Conservation (phyloP, 2,329 filamentous ascomycete genomes). For the Fusarium cicatricum region DNA sequence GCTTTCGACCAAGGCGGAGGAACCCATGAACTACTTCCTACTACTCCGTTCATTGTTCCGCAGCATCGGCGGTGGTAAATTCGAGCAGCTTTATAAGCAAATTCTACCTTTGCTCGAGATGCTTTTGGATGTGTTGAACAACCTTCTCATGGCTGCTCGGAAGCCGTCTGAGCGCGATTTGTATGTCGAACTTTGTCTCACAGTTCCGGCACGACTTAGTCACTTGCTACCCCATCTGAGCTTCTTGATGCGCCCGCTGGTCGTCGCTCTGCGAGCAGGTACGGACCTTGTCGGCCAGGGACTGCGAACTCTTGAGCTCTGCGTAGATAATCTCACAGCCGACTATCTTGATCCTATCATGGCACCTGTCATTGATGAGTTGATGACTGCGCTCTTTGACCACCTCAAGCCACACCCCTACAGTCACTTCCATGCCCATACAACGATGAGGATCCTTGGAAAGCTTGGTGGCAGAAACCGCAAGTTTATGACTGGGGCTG, state of each 20-base stretch:
- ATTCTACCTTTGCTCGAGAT: conserved; percentile 96
- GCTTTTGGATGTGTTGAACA: conserved; percentile 97
- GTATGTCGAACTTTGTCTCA: conserved; percentile 96
- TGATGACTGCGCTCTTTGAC: conserved; percentile 98
- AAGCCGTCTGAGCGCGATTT: conserved; percentile 92
- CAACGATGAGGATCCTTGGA: conserved; percentile 95
- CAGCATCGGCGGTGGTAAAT: conserved; percentile 96
- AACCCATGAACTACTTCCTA: conserved; percentile 99
- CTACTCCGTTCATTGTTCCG: conserved; percentile 91
- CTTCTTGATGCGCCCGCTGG: conserved; percentile 95
- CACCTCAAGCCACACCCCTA: conserved; percentile 94
- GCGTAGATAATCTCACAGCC: conserved; percentile 96
- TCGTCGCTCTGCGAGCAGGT: conserved; percentile 91
- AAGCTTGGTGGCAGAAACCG: conserved; percentile 95
- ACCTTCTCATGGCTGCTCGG: conserved; percentile 85
- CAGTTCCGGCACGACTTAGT: conserved; percentile 91
- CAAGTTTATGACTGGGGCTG: conserved; percentile 91
- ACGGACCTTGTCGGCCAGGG: conserved; percentile 96
- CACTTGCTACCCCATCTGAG: conserved; percentile 94
- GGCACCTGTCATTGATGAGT: conserved; percentile 97
- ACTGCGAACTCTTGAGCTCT: conserved; percentile 90
- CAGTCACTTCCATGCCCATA: conserved; percentile 97
- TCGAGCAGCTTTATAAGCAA: conserved; percentile 98
- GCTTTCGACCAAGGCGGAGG: conserved; percentile 91
- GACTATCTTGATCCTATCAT: conserved; percentile 99